Base-by-base conservation (phyloP, 2,329 filamentous ascomycete species). In the Microsporum canis region DNA sequence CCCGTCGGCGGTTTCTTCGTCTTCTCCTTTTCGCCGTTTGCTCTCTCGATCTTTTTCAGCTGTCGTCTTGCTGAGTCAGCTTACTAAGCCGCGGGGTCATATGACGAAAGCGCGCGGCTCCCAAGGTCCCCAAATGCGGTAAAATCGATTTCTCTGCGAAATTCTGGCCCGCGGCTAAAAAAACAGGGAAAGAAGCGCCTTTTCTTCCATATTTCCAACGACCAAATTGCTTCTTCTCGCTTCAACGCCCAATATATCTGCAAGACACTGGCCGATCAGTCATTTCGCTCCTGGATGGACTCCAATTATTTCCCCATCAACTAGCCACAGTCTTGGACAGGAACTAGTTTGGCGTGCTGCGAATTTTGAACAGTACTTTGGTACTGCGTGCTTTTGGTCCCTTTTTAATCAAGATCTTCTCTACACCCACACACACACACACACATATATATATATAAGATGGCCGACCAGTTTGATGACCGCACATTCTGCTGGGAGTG, bases 401-500 rank as follows among this genome's bases (percentile, higher is more conserved):
- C 17, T 23, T 23, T 23, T 23, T 23, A 23, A 23, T 23, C 1
- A 23, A 23, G 17, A 23, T 23, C 17, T 23, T 23, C 17, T 23
- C 17, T 23, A 23, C 17, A 23, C 23, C 17, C 5, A 17, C 17
- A 47, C 43, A 43, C 39, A 43, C 17, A n/a, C 43, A 17, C 17
- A 23, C 23, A 10, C 23, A 12, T 14, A 29, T 29, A 29, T 12
- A 3, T 51, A 31, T 33, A 34, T 53, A 53, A 43, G 34, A 63
- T 66, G 64, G 60, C 60, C 12, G 57, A 49, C 27, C 61, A 60
- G 29, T 56, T 45, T 23, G 59, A 61, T 10, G 12, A 45, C 60
- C 64, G 69, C 57, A 69, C 72, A 59, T 74, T 72, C 64, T 76
- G 74, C 63, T 70, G 76, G 29, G 73, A 75, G 66, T 76, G 73